These are phyloP conservation scores for Colletotrichum echinochloae DNA, from an alignment of 2,329 filamentous ascomycete species.

Conservation along the genomic window DNA sequence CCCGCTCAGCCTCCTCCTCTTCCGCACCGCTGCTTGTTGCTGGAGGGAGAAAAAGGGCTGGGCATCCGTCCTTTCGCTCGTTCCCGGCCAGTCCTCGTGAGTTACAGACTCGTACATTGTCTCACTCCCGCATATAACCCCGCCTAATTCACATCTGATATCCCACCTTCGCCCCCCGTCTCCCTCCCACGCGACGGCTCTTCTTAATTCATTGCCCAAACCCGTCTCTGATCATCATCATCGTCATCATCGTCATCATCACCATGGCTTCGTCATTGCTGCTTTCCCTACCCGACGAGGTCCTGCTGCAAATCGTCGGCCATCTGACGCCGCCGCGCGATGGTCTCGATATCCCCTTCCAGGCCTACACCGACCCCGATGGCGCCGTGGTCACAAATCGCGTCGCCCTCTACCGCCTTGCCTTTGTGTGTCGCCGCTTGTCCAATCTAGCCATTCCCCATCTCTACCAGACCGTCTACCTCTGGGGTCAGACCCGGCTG, in stretches of 20 bases:
- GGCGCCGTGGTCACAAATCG: slow-evolving; percentile 36
- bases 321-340: slow-evolving; percentile 38
- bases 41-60: slow-evolving; percentile 13
- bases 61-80: slow-evolving; percentile 12
- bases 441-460: slow-evolving; percentile 34
- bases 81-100: neutral
- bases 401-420: slow-evolving; percentile 35
- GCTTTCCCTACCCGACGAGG: slow-evolving; percentile 37
- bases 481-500: slow-evolving; percentile 37
- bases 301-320: slow-evolving; percentile 37
- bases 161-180: slow-evolving; percentile 2
- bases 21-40: slow-evolving; percentile 11
- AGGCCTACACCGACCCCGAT: slow-evolving; percentile 38
- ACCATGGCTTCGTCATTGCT: slow-evolving; percentile 19
- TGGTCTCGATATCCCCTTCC: slow-evolving; percentile 36
- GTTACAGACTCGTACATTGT: neutral
- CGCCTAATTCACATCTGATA: slow-evolving; percentile 34
- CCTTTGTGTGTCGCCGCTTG: slow-evolving; percentile 32
- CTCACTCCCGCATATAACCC: slow-evolving; percentile 16
- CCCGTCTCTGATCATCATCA: neutral
- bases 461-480: slow-evolving; percentile 36
- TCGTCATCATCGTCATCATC: too few relatives aligned
- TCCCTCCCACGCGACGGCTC: neutral
- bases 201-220: neutral
- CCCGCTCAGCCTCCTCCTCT: slow-evolving; percentile 11